A percentile compares a stretch with the other conserved stretches of the same genome.
phyloP scores from a whole-genome alignment of 2,329 filamentous ascomycete species.

The Westerdykella sp. region DNA sequence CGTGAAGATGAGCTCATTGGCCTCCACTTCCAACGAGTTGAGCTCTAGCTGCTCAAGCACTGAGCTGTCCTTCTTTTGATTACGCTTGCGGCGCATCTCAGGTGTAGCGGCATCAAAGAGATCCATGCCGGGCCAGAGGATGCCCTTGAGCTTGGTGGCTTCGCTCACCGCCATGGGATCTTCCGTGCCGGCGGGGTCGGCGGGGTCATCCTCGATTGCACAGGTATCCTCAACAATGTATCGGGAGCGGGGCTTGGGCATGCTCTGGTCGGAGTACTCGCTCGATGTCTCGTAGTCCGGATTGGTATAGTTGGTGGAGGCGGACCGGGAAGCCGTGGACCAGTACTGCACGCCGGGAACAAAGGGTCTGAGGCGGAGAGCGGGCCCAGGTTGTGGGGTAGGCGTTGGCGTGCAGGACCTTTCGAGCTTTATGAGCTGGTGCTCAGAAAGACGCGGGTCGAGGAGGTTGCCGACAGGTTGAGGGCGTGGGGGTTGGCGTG shows the following conservation, averaged over 20 bases:
- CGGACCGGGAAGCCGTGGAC: constrained; percentile 29
- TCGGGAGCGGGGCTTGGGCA: constrained; percentile 18
- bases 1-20: constrained; percentile 59
- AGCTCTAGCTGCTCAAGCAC: constrained; percentile 62
- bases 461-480: constrained; percentile 21
- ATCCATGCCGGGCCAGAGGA: constrained; percentile 71
- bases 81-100: constrained; percentile 66
- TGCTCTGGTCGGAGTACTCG: constrained; percentile 32
- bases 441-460: constrained; percentile 34
- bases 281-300: constrained; percentile 35
- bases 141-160: constrained; percentile 58
- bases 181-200: constrained; percentile 11
- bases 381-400: constrained; percentile 21
- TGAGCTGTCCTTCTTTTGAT: constrained; percentile 70
- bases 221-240: constrained; percentile 23
- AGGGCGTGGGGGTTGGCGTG: constrained; percentile 19
- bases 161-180: constrained; percentile 32
- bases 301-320: constrained; percentile 33
- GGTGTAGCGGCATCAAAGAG: constrained; percentile 74
- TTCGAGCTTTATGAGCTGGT: constrained; percentile 33
- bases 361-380: constrained; percentile 29
- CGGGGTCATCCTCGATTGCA: constrained; percentile 28
- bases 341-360: constrained; percentile 36
- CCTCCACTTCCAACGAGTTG: constrained; percentile 58
- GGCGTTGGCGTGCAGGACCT: constrained; percentile 23